Conservation (phyloP, 257 asterid species). For the Lantana camara region DNA sequence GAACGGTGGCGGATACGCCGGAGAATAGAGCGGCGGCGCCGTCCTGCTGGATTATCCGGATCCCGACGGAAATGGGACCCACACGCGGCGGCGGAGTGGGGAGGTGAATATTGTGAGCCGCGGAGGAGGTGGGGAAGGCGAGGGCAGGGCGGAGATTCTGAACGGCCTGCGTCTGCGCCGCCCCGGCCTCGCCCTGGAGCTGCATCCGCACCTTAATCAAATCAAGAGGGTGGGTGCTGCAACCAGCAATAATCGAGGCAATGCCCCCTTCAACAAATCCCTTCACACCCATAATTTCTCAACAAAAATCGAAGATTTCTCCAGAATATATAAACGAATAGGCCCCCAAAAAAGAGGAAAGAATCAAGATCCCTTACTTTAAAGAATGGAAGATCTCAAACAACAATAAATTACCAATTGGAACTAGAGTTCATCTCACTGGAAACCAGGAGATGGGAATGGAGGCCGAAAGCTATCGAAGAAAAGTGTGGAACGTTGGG, state of each 20-base stretch:
- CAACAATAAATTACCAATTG: slow-evolving; percentile 47
- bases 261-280: slow-evolving; percentile 95
- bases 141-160: slow-evolving; percentile 64
- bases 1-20: slow-evolving; percentile 95
- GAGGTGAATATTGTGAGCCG: slow-evolving; percentile 34
- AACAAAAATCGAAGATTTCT: neutral
- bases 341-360: neutral
- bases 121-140: slow-evolving; percentile 42
- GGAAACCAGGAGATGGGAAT: slow-evolving; percentile 95
- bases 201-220: slow-evolving; percentile 87
- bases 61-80: slow-evolving; percentile 69
- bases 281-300: slow-evolving; percentile 60
- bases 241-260: slow-evolving; percentile 87
- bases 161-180: slow-evolving; percentile 24
- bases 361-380: slow-evolving; percentile 12
- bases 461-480: slow-evolving; percentile 73
- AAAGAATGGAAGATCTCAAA: neutral
- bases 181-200: slow-evolving; percentile 65
- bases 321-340: neutral
- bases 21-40: slow-evolving; percentile 74
- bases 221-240: slow-evolving; percentile 85
- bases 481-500: slow-evolving; percentile 80
- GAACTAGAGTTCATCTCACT: slow-evolving; percentile 81
- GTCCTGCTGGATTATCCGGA: slow-evolving; percentile 68
- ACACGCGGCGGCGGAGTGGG: slow-evolving; percentile 54